These are phyloP conservation scores for Pichia sp. DNA, from an alignment of 1,139 yeast species.

Conservation along the genomic window DNA sequence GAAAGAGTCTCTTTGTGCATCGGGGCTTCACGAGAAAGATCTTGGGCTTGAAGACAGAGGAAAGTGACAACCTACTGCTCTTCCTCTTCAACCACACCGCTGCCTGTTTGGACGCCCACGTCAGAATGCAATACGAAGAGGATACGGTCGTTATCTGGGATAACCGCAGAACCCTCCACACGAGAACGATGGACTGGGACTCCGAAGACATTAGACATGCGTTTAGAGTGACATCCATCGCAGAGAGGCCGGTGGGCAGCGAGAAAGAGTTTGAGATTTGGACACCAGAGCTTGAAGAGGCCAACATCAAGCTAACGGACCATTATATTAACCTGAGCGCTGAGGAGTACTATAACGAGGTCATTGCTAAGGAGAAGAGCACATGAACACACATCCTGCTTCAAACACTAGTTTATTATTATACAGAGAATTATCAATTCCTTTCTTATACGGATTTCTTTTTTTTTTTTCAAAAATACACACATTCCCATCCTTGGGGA, in stretches of 20 bases:
- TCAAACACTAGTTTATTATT: neutral
- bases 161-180: slow-evolving; percentile 59
- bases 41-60: slow-evolving; percentile 61
- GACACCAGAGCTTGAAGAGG: slow-evolving; percentile 35
- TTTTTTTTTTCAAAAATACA: slow-evolving; percentile 13
- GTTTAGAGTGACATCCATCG: slow-evolving; percentile 63
- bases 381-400: no score
- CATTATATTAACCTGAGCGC: slow-evolving; percentile 11
- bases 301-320: slow-evolving; percentile 20
- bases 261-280: slow-evolving; percentile 30
- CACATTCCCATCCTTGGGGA: slow-evolving; percentile 17
- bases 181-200: slow-evolving; percentile 60
- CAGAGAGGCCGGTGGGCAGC: slow-evolving; percentile 37
- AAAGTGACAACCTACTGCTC: slow-evolving; percentile 51
- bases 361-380: slow-evolving; percentile 16
- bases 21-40: slow-evolving; percentile 58
- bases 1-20: slow-evolving; percentile 55
- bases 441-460: neutral
- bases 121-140: slow-evolving; percentile 55
- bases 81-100: slow-evolving; percentile 51
- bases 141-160: slow-evolving; percentile 70
- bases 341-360: slow-evolving; percentile 10
- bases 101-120: slow-evolving; percentile 48
- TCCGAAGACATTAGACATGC: slow-evolving; percentile 59
- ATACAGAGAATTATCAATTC: neutral